Evolutionary conservation across 495 filamentous ascomycete genomes (phyloP).

Genomic region (Rhizodiscina lignyota): DNA sequence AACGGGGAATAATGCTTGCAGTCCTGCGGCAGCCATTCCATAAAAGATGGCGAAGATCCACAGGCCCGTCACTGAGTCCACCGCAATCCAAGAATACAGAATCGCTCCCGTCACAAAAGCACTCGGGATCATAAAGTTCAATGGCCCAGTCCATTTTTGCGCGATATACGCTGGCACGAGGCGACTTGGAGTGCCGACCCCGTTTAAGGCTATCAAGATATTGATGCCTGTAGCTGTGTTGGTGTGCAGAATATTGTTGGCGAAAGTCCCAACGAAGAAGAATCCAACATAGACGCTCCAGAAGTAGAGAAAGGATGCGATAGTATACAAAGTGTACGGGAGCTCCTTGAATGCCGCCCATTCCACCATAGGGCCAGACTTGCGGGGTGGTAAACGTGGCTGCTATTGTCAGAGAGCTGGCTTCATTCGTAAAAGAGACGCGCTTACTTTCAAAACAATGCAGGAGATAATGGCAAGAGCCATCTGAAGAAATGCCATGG

Average conservation of each 20-base stretch:
- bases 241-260: too few relatives aligned
- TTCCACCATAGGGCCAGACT: slow-evolving; percentile 23
- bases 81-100: slow-evolving; percentile 19
- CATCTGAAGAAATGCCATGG: slow-evolving; percentile 12
- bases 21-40: slow-evolving; percentile 14
- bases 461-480: slow-evolving; percentile 6
- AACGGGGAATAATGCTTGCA: slow-evolving; percentile 20
- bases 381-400: slow-evolving; percentile 21
- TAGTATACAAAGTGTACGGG: slow-evolving; percentile 17
- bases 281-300: slow-evolving; percentile 23
- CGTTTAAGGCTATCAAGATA: slow-evolving; percentile 22
- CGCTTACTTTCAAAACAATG: slow-evolving; percentile 11
- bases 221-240: slow-evolving; percentile 6
- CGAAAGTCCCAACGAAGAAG: slow-evolving; percentile 16
- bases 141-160: slow-evolving; percentile 15
- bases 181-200: slow-evolving; percentile 18
- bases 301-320: slow-evolving; percentile 20
- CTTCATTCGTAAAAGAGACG: too few relatives aligned
- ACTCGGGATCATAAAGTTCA: slow-evolving; percentile 21
- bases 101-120: slow-evolving; percentile 9
- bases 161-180: slow-evolving; percentile 19
- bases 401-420: too few relatives aligned
- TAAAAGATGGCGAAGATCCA: slow-evolving; percentile 19
- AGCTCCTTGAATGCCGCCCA: slow-evolving; percentile 22
- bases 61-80: slow-evolving; percentile 6